Conservation (phyloP, 768 basidiomycete genomes). For the Naganishia randhawae region DNA sequence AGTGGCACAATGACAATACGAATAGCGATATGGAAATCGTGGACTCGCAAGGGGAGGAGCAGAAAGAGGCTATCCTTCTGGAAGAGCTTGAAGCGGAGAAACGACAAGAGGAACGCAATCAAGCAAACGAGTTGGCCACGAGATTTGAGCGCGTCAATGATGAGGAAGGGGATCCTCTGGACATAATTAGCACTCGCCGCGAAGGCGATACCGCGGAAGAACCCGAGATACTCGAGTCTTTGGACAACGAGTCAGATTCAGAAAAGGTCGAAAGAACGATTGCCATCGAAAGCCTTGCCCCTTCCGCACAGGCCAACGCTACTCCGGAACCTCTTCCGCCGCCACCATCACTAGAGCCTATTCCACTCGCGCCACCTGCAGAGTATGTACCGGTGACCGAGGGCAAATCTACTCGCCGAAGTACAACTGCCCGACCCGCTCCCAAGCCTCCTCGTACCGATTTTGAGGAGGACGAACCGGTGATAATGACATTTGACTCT, state of each 20-base stretch:
- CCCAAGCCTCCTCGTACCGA: conserved; percentile 1
- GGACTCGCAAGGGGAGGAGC: not conserved
- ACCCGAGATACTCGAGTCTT: conserved; percentile 28
- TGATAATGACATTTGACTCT: conserved; percentile 86
- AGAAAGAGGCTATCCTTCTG: not conserved
- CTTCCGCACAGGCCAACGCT: not conserved
- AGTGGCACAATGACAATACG: not conserved
- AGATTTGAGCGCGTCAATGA: not conserved
- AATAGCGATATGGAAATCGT: not conserved
- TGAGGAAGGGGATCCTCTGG: not conserved
- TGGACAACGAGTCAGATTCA: not conserved
- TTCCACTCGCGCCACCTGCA: not conserved
- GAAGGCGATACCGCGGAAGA: conserved; percentile 17
- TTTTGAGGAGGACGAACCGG: conserved; percentile 34
- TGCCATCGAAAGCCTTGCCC: not conserved
- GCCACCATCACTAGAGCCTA: not conserved
- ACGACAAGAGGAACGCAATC: not conserved
- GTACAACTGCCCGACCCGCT: not conserved
- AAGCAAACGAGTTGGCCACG: not conserved
- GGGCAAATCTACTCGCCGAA: not conserved
- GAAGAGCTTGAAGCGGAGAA: not conserved
- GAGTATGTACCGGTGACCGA: not conserved
- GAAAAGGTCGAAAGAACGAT: conserved; percentile 17
- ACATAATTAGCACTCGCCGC: not conserved
- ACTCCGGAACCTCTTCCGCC: not conserved